A percentile compares a stretch with the other conserved stretches of the same genome.
Evolutionary conservation across 371 early-diverging fungal genomes (phyloP).

Genomic region (Sporodiniella umbellata): DNA sequence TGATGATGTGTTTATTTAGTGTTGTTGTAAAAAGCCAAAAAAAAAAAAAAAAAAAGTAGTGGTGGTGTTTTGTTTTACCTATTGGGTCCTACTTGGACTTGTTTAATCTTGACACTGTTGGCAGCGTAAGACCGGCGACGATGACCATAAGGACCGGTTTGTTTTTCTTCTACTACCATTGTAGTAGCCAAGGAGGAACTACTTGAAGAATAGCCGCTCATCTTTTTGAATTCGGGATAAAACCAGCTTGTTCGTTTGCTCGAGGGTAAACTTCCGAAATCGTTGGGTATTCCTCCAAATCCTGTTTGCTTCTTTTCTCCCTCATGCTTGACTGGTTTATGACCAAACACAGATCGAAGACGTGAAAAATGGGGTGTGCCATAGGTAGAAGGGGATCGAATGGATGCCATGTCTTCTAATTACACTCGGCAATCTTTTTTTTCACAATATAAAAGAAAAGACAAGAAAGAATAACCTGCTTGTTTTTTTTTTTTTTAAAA

Average conservation of each 20-base stretch:
- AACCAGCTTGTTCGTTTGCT: constrained; percentile 26
- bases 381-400: constrained; percentile 22
- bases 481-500: too few relatives aligned
- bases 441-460: too few relatives aligned
- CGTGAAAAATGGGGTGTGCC: constrained; percentile 25
- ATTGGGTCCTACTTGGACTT: constrained; percentile 80
- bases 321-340: background rate
- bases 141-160: too few relatives aligned
- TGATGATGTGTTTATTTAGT: too few relatives aligned
- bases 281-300: constrained; percentile 16
- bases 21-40: background rate
- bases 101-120: constrained; percentile 75
- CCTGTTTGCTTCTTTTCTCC: background rate
- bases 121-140: constrained; percentile 74
- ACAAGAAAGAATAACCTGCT: too few relatives aligned
- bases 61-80: constrained; percentile 28
- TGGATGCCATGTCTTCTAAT: constrained; percentile 9
- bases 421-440: too few relatives aligned
- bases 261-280: constrained; percentile 24
- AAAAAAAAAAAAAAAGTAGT: background rate
- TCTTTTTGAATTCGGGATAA: constrained; percentile 3
- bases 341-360: constrained; percentile 1
- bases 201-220: background rate
- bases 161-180: background rate
- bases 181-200: background rate